Base-by-base conservation (phyloP, 148 eudicot genomes). In the Linanthus parryae region DNA sequence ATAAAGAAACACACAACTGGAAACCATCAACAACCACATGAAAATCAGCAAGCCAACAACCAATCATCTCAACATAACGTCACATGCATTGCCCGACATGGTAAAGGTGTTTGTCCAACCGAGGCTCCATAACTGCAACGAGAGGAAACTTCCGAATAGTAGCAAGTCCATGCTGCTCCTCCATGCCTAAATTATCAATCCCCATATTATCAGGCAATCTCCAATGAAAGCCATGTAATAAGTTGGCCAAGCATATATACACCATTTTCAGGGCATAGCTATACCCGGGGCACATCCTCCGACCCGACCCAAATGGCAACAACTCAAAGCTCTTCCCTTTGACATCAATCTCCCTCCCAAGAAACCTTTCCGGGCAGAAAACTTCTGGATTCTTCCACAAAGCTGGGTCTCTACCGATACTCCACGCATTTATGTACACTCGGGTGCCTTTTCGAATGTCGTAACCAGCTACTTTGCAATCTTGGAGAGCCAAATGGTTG, bases 401-500 rank as follows among this genome's bases (percentile, higher is more conserved):
- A 0, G 0, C 15, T 0, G 53, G 48, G 38, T 72, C 72, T 21
- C 76, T 62, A 27, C 72, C 76, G 1, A 66, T 66, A 51, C 76
- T 66, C 76, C 76, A 38, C 13, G 42, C 42, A 18, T 38, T 38
- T 4, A 38, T 11, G 12, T 12, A 12, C 15, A 38, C 16, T 18
- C 16, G 15, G 4, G 42, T 38, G 13, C 42, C 42, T 38, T 38
- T 38, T 12, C 42, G 13, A 34, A 83, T 72, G 45, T 58, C 38
- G 38, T 69, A 75, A 11, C 82, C 88, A 16, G 64, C 45, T 34
- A 78, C 36, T 7, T 58, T 59, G 51, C 78, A 78, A 0, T 70
- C 54, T 2, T 52, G 48, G 57, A 70, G 71, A 13, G 85, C 80
- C 71, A 50, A 76, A 52, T 71, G 82, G n/a, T 85, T 85, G 7